Evolutionary conservation across 2,329 filamentous ascomycete species (phyloP).

Genomic region (Colletotrichum noveboracense): DNA sequence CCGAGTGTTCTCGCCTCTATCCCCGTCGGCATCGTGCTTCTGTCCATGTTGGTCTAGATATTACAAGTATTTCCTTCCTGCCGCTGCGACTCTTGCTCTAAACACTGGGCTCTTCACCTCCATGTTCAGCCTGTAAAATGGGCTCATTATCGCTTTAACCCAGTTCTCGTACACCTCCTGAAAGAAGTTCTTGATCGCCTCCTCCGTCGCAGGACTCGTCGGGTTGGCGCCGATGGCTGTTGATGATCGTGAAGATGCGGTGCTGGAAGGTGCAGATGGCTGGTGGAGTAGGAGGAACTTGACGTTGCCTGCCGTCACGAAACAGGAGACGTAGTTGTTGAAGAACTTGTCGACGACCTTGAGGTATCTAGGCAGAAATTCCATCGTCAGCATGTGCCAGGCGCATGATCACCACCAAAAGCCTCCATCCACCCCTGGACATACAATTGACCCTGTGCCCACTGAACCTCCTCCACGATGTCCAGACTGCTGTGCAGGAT

Average conservation of each 20-base stretch:
- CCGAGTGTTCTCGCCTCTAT: neutral
- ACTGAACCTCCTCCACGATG: slow-evolving; percentile 95
- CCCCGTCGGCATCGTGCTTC: neutral
- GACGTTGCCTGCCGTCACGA: slow-evolving; percentile 89
- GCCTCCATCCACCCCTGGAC: neutral
- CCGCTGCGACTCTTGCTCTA: slow-evolving; percentile 78
- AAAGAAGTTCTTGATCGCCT: slow-evolving; percentile 95
- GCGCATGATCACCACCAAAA: neutral
- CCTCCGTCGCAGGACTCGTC: slow-evolving; percentile 87
- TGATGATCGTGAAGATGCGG: slow-evolving; percentile 56
- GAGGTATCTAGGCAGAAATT: slow-evolving; percentile 71
- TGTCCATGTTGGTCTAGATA: neutral
- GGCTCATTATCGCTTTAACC: slow-evolving; percentile 96
- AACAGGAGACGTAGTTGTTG: slow-evolving; percentile 93
- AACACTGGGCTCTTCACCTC: slow-evolving; percentile 89
- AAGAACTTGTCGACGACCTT: slow-evolving; percentile 98
- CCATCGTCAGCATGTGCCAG: neutral
- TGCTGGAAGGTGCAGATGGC: slow-evolving; percentile 55
- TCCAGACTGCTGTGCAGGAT: slow-evolving; percentile 93
- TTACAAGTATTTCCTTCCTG: slow-evolving; percentile 90
- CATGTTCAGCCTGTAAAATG: slow-evolving; percentile 88
- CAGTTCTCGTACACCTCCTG: slow-evolving; percentile 94
- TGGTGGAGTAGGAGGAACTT: slow-evolving; percentile 96
- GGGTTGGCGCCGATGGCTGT: slow-evolving; percentile 85
- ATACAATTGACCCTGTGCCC: slow-evolving; percentile 85